Evolutionary conservation across 345 rosid species (phyloP), one percentile per base, ranked within the genome.

Genomic region (Raphanus sativus): DNA sequence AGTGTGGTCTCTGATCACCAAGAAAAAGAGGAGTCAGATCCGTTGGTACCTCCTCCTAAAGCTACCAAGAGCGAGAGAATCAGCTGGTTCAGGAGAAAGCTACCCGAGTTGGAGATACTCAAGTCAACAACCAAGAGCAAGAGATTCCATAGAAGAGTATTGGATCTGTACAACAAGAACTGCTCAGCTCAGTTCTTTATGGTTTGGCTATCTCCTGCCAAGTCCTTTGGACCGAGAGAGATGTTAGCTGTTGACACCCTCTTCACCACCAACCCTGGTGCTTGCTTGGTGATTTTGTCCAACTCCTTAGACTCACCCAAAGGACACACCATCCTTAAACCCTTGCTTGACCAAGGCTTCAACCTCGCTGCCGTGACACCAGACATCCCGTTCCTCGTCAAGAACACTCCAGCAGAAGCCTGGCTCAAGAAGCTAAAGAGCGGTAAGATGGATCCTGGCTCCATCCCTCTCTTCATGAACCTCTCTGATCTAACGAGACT

Each of bases 181-280:
- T 91, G 95, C 52, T 75, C 79, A 0, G 81, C 84, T 45, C 86
- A 80, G 73, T 86, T 89, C 80, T 91, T 85, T 78, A 88, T 89
- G 98, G 81, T 87, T 32, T 93, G 93, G 95, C 86, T 91, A 61
- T 87, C 98, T 7, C 81, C 88, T 0, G 88, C 83, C 3, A 56
- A 66, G 2, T 75, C 86, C 2, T 89, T 88, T 21, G 87, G 88
- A 59, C 81, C 87, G 34, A 87, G 89, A 67, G 93, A 93, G 73
- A 75, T 87, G 76, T 55, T 89, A 76, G 87, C 89, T 0, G 62
- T 85, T 8, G 92, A 86, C 29, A 88, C 85, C 68, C 84, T 87
- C 29, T 85, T 90, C 84, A 86, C 85, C 45, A 64, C 82, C 30
- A 83, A 85, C 40, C 90, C 90, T 9, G 61, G 79, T 15, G 89